Evolutionary conservation across 1,139 yeast genomes (phyloP).

Genomic region (Sugiyamaella grinbergsii): DNA sequence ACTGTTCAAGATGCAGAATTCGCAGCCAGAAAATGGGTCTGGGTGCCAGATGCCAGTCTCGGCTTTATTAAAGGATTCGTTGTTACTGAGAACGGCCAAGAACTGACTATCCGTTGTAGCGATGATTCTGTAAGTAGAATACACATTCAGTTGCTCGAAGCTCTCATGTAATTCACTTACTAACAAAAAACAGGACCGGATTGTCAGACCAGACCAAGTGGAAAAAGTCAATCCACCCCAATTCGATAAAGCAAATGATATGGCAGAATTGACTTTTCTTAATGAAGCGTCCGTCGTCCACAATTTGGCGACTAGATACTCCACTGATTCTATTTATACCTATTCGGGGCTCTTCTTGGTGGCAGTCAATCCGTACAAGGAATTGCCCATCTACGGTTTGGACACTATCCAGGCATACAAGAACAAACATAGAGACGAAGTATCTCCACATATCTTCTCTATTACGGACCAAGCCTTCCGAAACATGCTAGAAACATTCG

Average conservation of each 20-base stretch:
- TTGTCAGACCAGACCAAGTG: constrained; percentile 50
- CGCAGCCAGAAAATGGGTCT: constrained; percentile 66
- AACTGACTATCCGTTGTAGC: constrained; percentile 55
- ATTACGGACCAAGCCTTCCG: constrained; percentile 87
- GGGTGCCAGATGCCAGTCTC: constrained; percentile 73
- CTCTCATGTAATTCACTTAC: neutral
- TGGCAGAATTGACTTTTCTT: constrained; percentile 92
- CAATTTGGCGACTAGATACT: constrained; percentile 75
- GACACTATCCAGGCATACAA: constrained; percentile 59
- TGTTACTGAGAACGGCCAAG: constrained; percentile 50
- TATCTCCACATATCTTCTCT: constrained; percentile 83
- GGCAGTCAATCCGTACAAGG: constrained; percentile 89
- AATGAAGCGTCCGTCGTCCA: constrained; percentile 94
- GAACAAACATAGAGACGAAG: constrained; percentile 48
- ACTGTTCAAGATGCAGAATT: constrained; percentile 50
- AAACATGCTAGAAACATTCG: constrained; percentile 66
- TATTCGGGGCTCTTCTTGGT: constrained; percentile 88
- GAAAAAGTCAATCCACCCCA: constrained; percentile 83
- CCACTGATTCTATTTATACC: constrained; percentile 75
- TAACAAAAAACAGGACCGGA: constrained; percentile 40
- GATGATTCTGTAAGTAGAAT: constrained; percentile 48
- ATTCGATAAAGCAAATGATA: constrained; percentile 87
- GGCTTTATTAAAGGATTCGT: constrained; percentile 74
- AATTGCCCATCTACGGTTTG: constrained; percentile 70
- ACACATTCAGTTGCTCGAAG: neutral